A percentile compares a stretch with the other conserved stretches of the same genome.
Evolutionary conservation across 805 yeast species (phyloP).

Genomic region (Myxozyma neglecta): DNA sequence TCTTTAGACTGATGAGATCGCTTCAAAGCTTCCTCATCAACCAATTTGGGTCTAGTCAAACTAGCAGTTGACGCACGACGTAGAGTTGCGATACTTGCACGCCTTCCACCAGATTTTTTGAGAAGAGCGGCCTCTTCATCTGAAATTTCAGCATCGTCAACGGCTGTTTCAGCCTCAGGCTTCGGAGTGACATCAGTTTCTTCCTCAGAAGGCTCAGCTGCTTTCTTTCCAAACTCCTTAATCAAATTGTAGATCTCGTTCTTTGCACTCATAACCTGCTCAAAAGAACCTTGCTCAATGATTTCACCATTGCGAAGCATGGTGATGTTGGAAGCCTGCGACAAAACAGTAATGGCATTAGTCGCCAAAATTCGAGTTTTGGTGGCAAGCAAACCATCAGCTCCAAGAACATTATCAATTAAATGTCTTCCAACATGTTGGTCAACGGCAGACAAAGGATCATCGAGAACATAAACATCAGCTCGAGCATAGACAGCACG

Average conservation of each 20-base stretch:
- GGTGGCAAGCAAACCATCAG: conserved; percentile 68
- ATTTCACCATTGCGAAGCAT: conserved; percentile 57
- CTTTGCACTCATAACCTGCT: conserved; percentile 33
- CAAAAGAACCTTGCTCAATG: conserved; percentile 42
- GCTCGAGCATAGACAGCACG: conserved; percentile 95
- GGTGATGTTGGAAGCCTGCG: conserved; percentile 68
- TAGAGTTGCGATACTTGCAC: conserved; percentile 37
- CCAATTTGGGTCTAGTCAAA: conserved; percentile 42
- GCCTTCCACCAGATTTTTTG: conserved; percentile 8
- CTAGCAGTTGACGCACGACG: conserved; percentile 69
- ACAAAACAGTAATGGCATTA: conserved; percentile 77
- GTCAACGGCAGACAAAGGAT: conserved; percentile 93
- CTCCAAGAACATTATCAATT: conserved; percentile 78
- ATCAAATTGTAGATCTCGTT: conserved; percentile 31
- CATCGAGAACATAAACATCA: conserved; percentile 86
- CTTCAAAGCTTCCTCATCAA: conserved; percentile 32
- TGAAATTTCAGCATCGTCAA: conserved; percentile 16
- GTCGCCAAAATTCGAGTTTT: conserved; percentile 83
- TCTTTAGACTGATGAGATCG: conserved; percentile 51
- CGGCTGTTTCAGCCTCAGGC: conserved; percentile 7
- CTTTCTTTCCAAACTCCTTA: conserved; percentile 34
- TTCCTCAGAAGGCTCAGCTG: conserved; percentile 18
- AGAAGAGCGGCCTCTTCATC: conserved; percentile 19
- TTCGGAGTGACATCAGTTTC: not conserved
- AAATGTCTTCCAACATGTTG: conserved; percentile 92